phyloP scores from a whole-genome alignment of 2,329 filamentous ascomycete species.

The Proliferodiscus dingleyae region DNA sequence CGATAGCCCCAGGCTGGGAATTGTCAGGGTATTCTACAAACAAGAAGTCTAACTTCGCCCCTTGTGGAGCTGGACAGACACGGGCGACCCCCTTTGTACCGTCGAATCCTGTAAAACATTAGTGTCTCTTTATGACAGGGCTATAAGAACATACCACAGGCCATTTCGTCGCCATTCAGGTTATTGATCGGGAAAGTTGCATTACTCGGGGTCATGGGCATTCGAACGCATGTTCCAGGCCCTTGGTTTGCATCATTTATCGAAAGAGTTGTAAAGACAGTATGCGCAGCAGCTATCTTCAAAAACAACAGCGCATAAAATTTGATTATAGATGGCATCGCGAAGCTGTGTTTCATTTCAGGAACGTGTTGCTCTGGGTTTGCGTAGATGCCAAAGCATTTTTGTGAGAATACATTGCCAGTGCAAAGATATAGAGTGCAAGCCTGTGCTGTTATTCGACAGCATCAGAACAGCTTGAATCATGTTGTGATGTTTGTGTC shows the following conservation, averaged over 20 bases:
- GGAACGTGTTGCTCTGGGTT: no score
- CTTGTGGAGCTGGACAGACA: conserved; percentile 35
- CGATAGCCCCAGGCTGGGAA: conserved; percentile 50
- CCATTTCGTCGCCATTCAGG: conserved; percentile 58
- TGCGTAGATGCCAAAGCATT: no score
- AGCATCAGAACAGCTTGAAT: no score
- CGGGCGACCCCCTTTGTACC: conserved; percentile 45
- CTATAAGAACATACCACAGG: conserved; percentile 53
- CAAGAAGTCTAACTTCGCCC: conserved; percentile 44
- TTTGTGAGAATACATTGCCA: no score
- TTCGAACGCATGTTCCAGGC: conserved; percentile 67
- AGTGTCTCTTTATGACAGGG: background rate
- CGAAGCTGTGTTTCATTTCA: no score
- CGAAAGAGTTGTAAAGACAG: conserved; percentile 59
- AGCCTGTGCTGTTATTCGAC: no score
- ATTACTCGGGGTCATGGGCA: conserved; percentile 48
- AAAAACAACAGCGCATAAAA: conserved; percentile 17
- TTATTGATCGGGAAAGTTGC: conserved; percentile 54
- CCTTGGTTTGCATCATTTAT: conserved; percentile 60
- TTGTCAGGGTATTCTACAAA: conserved; percentile 59
- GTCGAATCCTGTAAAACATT: conserved; percentile 35
- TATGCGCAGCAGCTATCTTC: conserved; percentile 46
- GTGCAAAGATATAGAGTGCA: no score
- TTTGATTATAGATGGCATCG: no score
- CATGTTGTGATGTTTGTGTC: no score